Evolutionary conservation across 208 protist genomes (phyloP), one percentile per base, ranked within the genome.

Genomic region (Angomonas deanei): DNA sequence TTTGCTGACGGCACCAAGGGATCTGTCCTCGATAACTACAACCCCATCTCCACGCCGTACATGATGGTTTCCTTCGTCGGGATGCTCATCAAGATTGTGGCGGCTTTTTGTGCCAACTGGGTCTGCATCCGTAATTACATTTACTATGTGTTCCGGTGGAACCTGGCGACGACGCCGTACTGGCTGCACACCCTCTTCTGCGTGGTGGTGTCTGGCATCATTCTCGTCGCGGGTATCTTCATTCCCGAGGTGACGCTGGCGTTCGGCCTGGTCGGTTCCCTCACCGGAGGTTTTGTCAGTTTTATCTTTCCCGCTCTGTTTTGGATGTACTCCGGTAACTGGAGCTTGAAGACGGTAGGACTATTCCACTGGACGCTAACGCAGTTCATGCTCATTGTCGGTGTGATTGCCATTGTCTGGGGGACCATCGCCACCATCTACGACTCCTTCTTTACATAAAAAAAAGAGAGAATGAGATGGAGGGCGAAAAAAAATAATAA

Each of bases 281-380:
- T 94, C 13, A 86, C 70, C 59, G 87, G 86, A 15, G 82, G 85
- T 1, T 85, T 84, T 65, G 66, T 91, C 2, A 72, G 67, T 34
- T 94, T 92, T 67, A 68, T 91, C 10, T 86, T 88, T 52, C 88
- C 88, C 3, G 78, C 84, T 32, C 39, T 79, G 13, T 88, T 92
- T 28, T 85, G 66, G 58, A 74, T 93, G 74, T 88, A 88, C 72
- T 74, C 68, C 34, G 87, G 84, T 34, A 53, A 78, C 32, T 93
- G 80, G 79, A 79, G 70, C 0, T 26, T 76, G 33, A 42, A 70
- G 61, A 66, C 50, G 0, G 87, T 89, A 11, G 83, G 87, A 0
- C 42, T 68, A 23, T 80, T 57, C 28, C 50, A 87, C 55, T 87
- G 60, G 36, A 3, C 78, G 10, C 59, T 31, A 11, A 85, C 74